phyloP scores from a whole-genome alignment of 495 filamentous ascomycete species.

The Penicillium egyptiacum region DNA sequence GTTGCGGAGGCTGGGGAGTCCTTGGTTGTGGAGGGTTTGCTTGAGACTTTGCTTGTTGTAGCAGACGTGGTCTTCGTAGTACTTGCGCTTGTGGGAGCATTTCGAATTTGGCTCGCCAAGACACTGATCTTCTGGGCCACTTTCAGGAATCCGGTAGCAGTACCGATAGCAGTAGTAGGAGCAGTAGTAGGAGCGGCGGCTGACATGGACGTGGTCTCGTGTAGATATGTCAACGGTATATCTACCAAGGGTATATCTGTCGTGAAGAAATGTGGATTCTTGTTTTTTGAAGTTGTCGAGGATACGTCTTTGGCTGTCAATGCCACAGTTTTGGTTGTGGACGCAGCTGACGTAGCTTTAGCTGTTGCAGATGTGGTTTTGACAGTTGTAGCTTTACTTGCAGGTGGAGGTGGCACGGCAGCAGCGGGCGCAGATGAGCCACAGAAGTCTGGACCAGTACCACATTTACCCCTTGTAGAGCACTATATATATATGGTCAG shows the following conservation, averaged over 20 bases:
- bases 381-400: not conserved
- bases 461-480: conserved; percentile 7
- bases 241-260: not conserved
- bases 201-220: not conserved
- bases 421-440: not conserved
- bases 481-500: conserved; percentile 9
- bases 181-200: not conserved
- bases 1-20: not conserved
- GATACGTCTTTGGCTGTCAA: not conserved
- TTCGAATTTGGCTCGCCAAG: no score
- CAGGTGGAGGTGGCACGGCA: not conserved
- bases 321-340: not conserved
- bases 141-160: no score
- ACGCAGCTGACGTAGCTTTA: not conserved
- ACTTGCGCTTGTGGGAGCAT: not conserved
- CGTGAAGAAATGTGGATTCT: not conserved
- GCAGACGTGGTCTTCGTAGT: not conserved
- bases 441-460: conserved; percentile 15
- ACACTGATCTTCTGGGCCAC: no score
- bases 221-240: not conserved
- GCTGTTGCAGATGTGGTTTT: not conserved
- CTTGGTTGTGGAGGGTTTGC: not conserved
- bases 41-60: not conserved
- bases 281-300: not conserved
- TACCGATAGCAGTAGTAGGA: no score